Conservation (phyloP, 2,329 filamentous ascomycete genomes). For the Fonsecaea nubica region DNA sequence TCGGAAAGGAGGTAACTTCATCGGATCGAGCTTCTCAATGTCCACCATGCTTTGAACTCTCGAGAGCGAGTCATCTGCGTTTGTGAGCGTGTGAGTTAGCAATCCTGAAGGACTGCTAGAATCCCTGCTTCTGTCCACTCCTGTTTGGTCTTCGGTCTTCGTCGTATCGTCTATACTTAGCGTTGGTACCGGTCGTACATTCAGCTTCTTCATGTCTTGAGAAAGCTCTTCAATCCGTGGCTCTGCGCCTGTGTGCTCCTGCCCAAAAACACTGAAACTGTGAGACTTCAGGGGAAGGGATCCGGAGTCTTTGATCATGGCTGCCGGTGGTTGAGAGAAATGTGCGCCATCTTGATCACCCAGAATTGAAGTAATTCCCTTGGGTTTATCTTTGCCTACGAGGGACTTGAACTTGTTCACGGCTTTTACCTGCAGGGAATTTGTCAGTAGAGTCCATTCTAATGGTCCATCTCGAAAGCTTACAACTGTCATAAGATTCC, state of each 20-base stretch:
- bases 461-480: slow-evolving; percentile 3
- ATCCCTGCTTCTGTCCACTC: background rate
- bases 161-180: slow-evolving; percentile 34
- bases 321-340: slow-evolving; percentile 64
- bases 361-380: slow-evolving; percentile 64
- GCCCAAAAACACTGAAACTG: slow-evolving; percentile 60
- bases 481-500: slow-evolving; percentile 79
- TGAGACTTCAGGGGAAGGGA: slow-evolving; percentile 50
- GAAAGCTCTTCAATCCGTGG: slow-evolving; percentile 63
- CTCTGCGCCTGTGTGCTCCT: slow-evolving; percentile 56
- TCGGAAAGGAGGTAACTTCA: slow-evolving; percentile 38
- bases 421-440: slow-evolving; percentile 74
- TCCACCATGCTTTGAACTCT: slow-evolving; percentile 18
- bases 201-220: slow-evolving; percentile 25
- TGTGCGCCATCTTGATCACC: slow-evolving; percentile 60
- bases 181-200: slow-evolving; percentile 27
- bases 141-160: slow-evolving; percentile 8
- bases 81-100: slow-evolving; percentile 27
- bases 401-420: slow-evolving; percentile 86
- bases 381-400: slow-evolving; percentile 63
- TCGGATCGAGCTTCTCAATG: slow-evolving; percentile 30
- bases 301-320: slow-evolving; percentile 52
- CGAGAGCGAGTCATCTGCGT: slow-evolving; percentile 30
- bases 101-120: slow-evolving; percentile 4
- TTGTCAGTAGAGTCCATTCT: background rate